A percentile compares a stretch with the other conserved stretches of the same genome.
Evolutionary conservation across 108 stramenopile species (phyloP).

Genomic region (Hondaea fermentalgiana): DNA sequence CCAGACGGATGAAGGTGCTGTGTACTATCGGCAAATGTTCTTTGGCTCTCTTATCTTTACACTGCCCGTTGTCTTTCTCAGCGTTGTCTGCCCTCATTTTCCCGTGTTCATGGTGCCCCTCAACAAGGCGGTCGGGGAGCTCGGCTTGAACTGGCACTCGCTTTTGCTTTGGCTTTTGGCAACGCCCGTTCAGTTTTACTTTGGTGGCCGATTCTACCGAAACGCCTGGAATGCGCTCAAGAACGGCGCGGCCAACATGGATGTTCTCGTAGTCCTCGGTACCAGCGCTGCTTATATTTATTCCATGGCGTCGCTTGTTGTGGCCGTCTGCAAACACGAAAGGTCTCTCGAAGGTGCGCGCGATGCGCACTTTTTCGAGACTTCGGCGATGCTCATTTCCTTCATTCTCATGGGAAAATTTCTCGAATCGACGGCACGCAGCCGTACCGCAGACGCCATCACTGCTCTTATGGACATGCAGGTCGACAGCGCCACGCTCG

Average conservation of each 20-base stretch:
- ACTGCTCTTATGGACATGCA: constrained; percentile 72
- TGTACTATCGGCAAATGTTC: neutral
- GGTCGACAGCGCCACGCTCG: constrained; percentile 52
- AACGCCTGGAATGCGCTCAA: constrained; percentile 61
- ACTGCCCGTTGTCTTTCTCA: constrained; percentile 14
- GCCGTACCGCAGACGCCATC: constrained; percentile 73
- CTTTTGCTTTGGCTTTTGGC: constrained; percentile 53
- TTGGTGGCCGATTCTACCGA: constrained; percentile 70
- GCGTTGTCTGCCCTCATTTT: neutral
- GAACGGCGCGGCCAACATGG: constrained; percentile 70
- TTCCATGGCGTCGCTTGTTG: constrained; percentile 30
- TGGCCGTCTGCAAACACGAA: neutral
- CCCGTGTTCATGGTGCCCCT: neutral
- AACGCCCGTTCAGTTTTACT: constrained; percentile 75
- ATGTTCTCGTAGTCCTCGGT: constrained; percentile 80
- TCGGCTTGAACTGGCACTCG: constrained; percentile 34
- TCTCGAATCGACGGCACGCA: constrained; percentile 72
- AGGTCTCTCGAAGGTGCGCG: constrained; percentile 24
- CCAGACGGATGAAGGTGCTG: neutral
- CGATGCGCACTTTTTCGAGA: constrained; percentile 72
- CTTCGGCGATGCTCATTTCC: constrained; percentile 83
- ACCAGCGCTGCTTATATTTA: constrained; percentile 81
- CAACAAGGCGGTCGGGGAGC: neutral
- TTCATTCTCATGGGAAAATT: constrained; percentile 90
- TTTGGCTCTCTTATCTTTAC: constrained; percentile 9